Percentiles rank a stretch among this genome's conserved stretches.
Conservation (phyloP, 2,329 filamentous ascomycete genomes). For the Cladosporium sp. region DNA sequence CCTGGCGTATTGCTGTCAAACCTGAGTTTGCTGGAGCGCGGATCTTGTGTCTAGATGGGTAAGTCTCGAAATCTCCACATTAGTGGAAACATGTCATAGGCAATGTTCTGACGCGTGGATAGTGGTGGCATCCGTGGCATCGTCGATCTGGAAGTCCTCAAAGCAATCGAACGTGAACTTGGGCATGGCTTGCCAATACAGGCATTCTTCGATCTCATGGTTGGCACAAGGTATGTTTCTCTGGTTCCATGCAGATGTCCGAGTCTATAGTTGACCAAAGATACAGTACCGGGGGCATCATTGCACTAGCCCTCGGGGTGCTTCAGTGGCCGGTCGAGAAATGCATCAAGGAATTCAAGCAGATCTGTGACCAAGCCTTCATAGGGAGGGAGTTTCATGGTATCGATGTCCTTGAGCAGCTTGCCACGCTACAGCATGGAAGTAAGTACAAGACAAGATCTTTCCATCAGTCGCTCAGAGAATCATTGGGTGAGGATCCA, state of each 20-base stretch:
- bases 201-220: slow-evolving; percentile 48
- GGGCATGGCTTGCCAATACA: slow-evolving; percentile 36
- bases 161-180: slow-evolving; percentile 37
- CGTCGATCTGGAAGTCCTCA: slow-evolving; percentile 41
- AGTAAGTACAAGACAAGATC: slow-evolving; percentile 31
- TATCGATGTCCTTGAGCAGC: neutral
- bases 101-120: slow-evolving; percentile 21
- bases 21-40: too few relatives aligned
- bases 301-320: slow-evolving; percentile 40
- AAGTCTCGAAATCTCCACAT: too few relatives aligned
- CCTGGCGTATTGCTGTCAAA: too few relatives aligned
- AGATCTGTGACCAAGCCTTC: neutral
- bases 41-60: too few relatives aligned
- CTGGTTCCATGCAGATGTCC: too few relatives aligned
- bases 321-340: slow-evolving; percentile 30
- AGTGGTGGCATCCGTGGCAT: slow-evolving; percentile 44
- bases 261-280: slow-evolving; percentile 23
- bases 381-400: neutral
- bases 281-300: slow-evolving; percentile 41
- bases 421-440: slow-evolving; percentile 10
- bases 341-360: slow-evolving; percentile 39
- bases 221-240: slow-evolving; percentile 26
- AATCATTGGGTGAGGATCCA: neutral
- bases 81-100: too few relatives aligned
- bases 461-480: slow-evolving; percentile 21